These are phyloP conservation scores for Apium graveolens DNA, from an alignment of 129 eudicot genomes.

Conservation along the genomic window DNA sequence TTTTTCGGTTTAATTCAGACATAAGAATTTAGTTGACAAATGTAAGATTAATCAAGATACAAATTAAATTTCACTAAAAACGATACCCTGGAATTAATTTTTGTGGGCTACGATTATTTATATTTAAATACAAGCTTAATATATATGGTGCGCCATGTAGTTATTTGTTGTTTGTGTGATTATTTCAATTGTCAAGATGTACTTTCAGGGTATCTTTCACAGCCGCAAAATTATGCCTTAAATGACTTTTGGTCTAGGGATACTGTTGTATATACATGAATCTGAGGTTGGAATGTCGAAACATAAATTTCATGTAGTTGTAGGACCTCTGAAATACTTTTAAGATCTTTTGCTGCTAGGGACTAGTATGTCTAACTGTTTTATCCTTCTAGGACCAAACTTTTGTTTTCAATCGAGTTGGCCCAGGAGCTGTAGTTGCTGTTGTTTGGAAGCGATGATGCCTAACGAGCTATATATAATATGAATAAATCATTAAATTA, in stretches of 20 bases:
- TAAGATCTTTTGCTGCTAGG: background rate
- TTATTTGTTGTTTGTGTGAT: too few species aligned
- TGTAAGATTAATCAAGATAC: too few species aligned
- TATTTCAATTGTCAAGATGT: constrained; percentile 13
- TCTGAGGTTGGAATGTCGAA: background rate
- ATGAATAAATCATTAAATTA: background rate
- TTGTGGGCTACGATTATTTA: too few species aligned
- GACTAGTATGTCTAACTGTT: too few species aligned
- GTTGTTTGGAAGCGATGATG: background rate
- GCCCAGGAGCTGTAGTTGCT: background rate
- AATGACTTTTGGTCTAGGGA: constrained; percentile 20
- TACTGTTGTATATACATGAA: too few species aligned
- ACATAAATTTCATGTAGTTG: background rate
- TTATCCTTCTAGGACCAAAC: too few species aligned
- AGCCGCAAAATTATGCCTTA: constrained; percentile 14
- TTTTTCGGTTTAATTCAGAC: too few species aligned
- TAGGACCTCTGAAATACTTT: background rate
- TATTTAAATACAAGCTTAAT: too few species aligned
- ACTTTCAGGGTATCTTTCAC: constrained; percentile 15
- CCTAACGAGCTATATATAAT: background rate
- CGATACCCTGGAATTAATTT: too few species aligned
- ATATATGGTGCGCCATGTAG: too few species aligned
- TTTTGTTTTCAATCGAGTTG: background rate
- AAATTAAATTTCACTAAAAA: too few species aligned
- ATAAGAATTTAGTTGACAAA: too few species aligned